Conservation (phyloP, 805 yeast species). For the Zygotorulaspora danielsina region DNA sequence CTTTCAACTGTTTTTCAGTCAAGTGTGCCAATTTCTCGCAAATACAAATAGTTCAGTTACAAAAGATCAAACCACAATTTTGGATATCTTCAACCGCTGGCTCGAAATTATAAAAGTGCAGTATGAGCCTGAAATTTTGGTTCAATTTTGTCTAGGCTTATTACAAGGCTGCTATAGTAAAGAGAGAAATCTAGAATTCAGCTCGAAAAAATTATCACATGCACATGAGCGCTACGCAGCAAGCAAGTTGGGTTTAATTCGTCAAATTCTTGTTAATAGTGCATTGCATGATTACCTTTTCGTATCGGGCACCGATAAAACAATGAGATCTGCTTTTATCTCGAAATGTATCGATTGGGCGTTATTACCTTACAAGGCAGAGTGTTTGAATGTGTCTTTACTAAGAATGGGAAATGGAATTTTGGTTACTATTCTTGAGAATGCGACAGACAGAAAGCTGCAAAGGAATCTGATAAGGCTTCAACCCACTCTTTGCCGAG, state of each 20-base stretch:
- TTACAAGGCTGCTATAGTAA: conserved; percentile 26
- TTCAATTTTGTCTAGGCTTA: conserved; percentile 17
- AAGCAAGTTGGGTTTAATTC: conserved; percentile 56
- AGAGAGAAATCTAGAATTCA: conserved; percentile 12
- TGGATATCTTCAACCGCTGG: conserved; percentile 58
- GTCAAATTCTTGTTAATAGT: conserved; percentile 46
- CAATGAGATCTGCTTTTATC: conserved; percentile 39
- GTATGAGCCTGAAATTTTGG: conserved; percentile 17
- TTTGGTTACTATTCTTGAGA: conserved; percentile 46
- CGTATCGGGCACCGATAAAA: conserved; percentile 15
- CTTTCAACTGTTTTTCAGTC: conserved; percentile 34
- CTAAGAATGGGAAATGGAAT: conserved; percentile 60
- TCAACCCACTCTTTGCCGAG: conserved; percentile 49
- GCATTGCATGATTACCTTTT: conserved; percentile 17
- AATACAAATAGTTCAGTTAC: conserved; percentile 45
- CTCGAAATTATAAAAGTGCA: conserved; percentile 38
- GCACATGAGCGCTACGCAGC: conserved; percentile 51
- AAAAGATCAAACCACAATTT: conserved; percentile 58
- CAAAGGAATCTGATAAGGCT: conserved; percentile 49
- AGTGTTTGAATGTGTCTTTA: conserved; percentile 45
- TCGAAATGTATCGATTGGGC: conserved; percentile 51
- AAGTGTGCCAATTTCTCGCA: conserved; percentile 43
- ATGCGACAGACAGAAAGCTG: conserved; percentile 40
- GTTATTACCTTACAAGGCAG: conserved; percentile 50
- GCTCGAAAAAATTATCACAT: conserved; percentile 11